Conservation (phyloP, 2,329 filamentous ascomycete species). For the Fusarium pseudonygamai region DNA sequence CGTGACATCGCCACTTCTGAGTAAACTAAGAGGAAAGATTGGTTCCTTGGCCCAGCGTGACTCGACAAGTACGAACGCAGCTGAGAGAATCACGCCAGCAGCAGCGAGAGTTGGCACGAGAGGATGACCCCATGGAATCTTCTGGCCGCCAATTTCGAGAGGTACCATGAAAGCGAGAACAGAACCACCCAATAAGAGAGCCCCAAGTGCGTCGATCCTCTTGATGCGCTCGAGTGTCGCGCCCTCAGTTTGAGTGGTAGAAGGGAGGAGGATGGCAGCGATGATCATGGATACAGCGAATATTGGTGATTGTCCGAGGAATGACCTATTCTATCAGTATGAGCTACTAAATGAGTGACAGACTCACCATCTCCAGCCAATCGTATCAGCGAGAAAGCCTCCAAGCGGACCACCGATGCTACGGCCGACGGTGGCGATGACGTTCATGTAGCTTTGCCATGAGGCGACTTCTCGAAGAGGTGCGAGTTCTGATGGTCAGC, state of each 20-base stretch:
- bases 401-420: slow-evolving; percentile 65
- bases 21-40: slow-evolving; percentile 65
- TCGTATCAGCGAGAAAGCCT: slow-evolving; percentile 66
- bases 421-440: slow-evolving; percentile 60
- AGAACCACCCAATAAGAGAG: slow-evolving; percentile 62
- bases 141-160: slow-evolving; percentile 62
- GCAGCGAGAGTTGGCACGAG: slow-evolving; percentile 54
- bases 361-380: slow-evolving; percentile 68
- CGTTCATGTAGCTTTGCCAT: slow-evolving; percentile 64
- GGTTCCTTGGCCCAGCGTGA: slow-evolving; percentile 60
- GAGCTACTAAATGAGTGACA: rapidly evolving
- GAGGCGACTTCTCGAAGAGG: slow-evolving; percentile 62
- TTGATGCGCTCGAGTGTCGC: background rate
- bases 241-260: background rate
- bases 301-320: slow-evolving; percentile 40
- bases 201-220: slow-evolving; percentile 63
- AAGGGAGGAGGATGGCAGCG: background rate
- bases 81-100: slow-evolving; percentile 50
- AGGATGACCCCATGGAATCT: slow-evolving; percentile 58
- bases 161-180: slow-evolving; percentile 64
- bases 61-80: slow-evolving; percentile 58
- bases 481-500: slow-evolving; percentile 53
- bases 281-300: background rate
- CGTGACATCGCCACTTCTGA: slow-evolving; percentile 62
- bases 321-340: slow-evolving; percentile 52